Evolutionary conservation across 169 alveolate genomes (phyloP), one percentile per base, ranked within the genome.

Genomic region (Eimeria tenella): DNA sequence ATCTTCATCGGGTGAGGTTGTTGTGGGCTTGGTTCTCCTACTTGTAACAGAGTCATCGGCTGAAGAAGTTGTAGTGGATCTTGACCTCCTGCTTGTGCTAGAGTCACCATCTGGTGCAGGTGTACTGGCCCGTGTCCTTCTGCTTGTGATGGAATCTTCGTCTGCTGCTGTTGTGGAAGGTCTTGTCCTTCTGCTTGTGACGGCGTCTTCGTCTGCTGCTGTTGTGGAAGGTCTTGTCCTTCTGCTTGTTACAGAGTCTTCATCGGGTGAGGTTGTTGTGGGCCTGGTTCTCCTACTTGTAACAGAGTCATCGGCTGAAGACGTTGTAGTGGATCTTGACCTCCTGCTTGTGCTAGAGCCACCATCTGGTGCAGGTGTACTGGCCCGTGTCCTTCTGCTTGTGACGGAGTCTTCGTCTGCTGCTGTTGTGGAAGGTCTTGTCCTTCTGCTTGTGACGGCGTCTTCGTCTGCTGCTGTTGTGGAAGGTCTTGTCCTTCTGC

Each of bases 361-460:
- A 13, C 50, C 53, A 17, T 56, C 19, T 21, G 70, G n/a, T 15
- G 84, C 1, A 9, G 23, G 1, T 55, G 70, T 55, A 8, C 53
- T 42, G 1, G 88, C 70, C 13, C 23, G 71, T 55, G 88, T 74
- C 50, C 84, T 74, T 42, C 84, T 42, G 0, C 62, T 74, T 6
- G 84, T 42, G 21, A 42, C 25, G 13, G 84, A 74, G 21, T 42
- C 84, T 13, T 74, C 84, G 60, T 74, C 84, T 5, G 84, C 31
- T 49, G 15, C 5, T 8, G 84, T 74, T 31, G 25, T 74, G n/a
- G 62, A 9, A 5, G 60, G 62, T 49, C 84, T 6, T 74, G 52
- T 23, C 70, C 88, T 79, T 23, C 21, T 55, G 19, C 2, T 7
- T 11, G 55, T 62, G 19, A 63, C 88, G 10, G 19, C 63, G 1